Conservation (phyloP, 805 yeast genomes). For the Danielia oregonensis region DNA sequence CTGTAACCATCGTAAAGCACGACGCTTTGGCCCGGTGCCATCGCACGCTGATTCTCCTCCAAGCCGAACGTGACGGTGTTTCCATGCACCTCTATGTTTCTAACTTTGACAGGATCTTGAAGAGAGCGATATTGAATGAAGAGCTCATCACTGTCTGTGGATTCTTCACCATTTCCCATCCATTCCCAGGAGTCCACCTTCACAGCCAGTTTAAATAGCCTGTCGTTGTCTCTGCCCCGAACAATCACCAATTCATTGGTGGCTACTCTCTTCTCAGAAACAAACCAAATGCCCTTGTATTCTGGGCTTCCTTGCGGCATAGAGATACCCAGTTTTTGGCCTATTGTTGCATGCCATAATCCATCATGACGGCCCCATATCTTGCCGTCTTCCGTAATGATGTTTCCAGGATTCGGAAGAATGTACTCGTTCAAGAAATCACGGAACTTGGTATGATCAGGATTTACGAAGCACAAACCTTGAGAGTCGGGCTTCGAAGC, state of each 20-base stretch:
- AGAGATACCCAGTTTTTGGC: constrained; percentile 74
- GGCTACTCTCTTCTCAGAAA: constrained; percentile 61
- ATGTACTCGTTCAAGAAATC: constrained; percentile 74
- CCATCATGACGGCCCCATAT: constrained; percentile 84
- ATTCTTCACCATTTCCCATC: constrained; percentile 28
- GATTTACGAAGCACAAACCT: constrained; percentile 88
- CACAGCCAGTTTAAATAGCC: constrained; percentile 46
- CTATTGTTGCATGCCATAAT: constrained; percentile 92
- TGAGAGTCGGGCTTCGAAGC: constrained; percentile 89
- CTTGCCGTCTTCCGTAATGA: constrained; percentile 70
- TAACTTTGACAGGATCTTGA: constrained; percentile 50
- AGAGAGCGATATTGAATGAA: constrained; percentile 70
- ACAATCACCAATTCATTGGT: constrained; percentile 79
- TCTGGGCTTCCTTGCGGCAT: constrained; percentile 87
- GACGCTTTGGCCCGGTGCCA: constrained; percentile 86
- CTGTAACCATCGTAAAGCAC: constrained; percentile 66
- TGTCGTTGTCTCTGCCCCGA: constrained; percentile 57
- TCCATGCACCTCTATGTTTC: constrained; percentile 13
- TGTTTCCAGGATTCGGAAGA: constrained; percentile 69
- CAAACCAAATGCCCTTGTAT: constrained; percentile 81
- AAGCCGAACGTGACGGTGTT: constrained; percentile 35
- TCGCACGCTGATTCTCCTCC: constrained; percentile 53
- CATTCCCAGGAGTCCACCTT: constrained; percentile 47
- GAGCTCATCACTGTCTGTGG: constrained; percentile 18
- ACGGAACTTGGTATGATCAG: constrained; percentile 56